Evolutionary conservation across 495 filamentous ascomycete genomes (phyloP).

Genomic region (Echria macrotheca): DNA sequence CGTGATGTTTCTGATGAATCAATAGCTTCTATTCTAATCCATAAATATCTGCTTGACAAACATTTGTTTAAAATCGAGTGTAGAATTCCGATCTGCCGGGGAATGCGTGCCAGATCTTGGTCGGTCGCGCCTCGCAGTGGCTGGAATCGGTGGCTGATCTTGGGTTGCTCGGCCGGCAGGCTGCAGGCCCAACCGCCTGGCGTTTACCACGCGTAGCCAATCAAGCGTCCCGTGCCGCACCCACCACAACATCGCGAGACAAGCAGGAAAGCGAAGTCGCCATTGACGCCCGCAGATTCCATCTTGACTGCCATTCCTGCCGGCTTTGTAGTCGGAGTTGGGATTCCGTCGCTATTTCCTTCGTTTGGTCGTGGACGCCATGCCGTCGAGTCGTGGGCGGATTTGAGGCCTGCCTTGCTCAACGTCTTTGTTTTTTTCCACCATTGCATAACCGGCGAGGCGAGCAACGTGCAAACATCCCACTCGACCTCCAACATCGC

Average conservation of each 20-base stretch:
- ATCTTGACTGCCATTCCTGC: slow-evolving; percentile 16
- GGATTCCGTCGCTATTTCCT: no score
- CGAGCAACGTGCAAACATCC: background rate
- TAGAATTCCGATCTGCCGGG: no score
- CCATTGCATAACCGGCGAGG: no score
- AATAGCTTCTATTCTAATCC: no score
- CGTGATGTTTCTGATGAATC: no score
- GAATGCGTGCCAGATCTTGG: no score
- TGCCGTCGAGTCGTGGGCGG: slow-evolving; percentile 7
- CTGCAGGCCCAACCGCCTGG: slow-evolving; percentile 7
- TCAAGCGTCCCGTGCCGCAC: slow-evolving; percentile 16
- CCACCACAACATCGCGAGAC: slow-evolving; percentile 33
- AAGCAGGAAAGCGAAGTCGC: slow-evolving; percentile 10
- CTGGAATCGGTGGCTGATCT: slow-evolving; percentile 13
- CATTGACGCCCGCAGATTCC: slow-evolving; percentile 10
- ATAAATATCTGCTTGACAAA: no score
- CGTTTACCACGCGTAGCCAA: slow-evolving; percentile 21
- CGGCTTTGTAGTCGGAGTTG: no score
- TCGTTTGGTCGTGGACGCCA: slow-evolving; percentile 12
- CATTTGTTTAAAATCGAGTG: no score
- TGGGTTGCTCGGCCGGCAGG: slow-evolving; percentile 25
- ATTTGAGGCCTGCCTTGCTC: slow-evolving; percentile 4
- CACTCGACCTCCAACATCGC: slow-evolving; percentile 5
- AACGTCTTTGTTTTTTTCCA: slow-evolving; percentile 10
- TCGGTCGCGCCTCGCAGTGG: no score